phyloP scores from a whole-genome alignment of 2,329 filamentous ascomycete genomes.

The Fusarium sp. region DNA sequence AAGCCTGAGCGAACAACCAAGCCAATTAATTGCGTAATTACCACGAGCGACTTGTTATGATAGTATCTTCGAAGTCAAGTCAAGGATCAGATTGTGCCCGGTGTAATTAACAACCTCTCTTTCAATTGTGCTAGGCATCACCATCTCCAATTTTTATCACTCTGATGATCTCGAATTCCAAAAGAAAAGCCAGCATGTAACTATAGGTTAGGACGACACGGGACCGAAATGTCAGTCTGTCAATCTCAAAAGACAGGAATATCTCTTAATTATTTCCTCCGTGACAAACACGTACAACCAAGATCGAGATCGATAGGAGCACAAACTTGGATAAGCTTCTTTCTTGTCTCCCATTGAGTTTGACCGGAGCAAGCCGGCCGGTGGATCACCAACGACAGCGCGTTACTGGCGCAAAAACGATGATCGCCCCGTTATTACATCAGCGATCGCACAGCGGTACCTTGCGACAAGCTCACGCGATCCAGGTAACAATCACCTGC shows the following conservation, averaged over 20 bases:
- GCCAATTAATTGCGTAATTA: too few relatives aligned
- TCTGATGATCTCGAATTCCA: too few relatives aligned
- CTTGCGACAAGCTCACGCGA: conserved; percentile 31
- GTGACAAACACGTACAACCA: background rate
- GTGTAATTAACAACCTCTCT: too few relatives aligned
- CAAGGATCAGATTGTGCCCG: too few relatives aligned
- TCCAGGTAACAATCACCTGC: conserved; percentile 32
- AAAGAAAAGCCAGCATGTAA: too few relatives aligned
- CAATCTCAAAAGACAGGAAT: background rate
- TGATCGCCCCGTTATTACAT: conserved; percentile 10
- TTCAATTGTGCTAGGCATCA: too few relatives aligned
- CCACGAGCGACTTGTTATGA: too few relatives aligned
- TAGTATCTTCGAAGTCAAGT: too few relatives aligned
- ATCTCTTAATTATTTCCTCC: rapidly evolving
- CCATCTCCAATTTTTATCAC: too few relatives aligned
- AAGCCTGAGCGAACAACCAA: too few relatives aligned
- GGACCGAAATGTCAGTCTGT: too few relatives aligned
- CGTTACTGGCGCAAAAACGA: background rate
- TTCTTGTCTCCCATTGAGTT: conserved; percentile 1
- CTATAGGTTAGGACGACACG: background rate
- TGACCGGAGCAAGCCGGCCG: conserved; percentile 25
- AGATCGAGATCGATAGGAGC: conserved; percentile 9
- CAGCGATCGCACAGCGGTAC: conserved; percentile 10
- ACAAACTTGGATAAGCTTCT: conserved; percentile 27
- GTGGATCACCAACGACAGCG: background rate